phyloP scores from a whole-genome alignment of 352 stramenopile species.

The Phytophthora sansomeana region DNA sequence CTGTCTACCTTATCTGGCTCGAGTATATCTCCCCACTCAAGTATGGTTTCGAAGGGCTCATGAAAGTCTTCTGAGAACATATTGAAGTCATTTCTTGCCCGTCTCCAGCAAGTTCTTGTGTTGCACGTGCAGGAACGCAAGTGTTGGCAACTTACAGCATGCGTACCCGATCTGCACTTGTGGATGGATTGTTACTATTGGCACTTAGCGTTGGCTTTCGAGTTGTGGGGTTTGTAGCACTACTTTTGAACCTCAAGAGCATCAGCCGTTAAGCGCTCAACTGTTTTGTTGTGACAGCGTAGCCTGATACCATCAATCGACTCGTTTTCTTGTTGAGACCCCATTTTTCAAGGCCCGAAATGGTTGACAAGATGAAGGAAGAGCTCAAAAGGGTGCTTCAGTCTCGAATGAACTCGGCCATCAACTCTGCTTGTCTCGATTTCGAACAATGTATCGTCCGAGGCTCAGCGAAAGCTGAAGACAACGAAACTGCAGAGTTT shows the following conservation, averaged over 20 bases:
- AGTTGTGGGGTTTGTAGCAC: slow-evolving; percentile 29
- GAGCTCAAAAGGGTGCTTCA: slow-evolving; percentile 7
- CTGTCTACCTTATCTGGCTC: slow-evolving; percentile 46
- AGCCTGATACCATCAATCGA: slow-evolving; percentile 3
- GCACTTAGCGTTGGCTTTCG: slow-evolving; percentile 44
- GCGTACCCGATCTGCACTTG: slow-evolving; percentile 18
- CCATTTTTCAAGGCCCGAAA: background rate
- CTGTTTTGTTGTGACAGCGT: too few relatives aligned
- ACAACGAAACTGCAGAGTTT: background rate
- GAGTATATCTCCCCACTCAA: slow-evolving; percentile 45
- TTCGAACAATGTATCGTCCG: slow-evolving; percentile 7
- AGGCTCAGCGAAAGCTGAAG: background rate
- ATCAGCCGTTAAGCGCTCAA: background rate
- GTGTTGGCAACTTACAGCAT: slow-evolving; percentile 48
- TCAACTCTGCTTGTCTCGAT: slow-evolving; percentile 11
- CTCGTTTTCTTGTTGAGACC: background rate
- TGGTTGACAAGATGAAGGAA: slow-evolving; percentile 13
- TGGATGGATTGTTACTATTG: slow-evolving; percentile 35
- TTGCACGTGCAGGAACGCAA: slow-evolving; percentile 24
- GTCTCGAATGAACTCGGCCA: slow-evolving; percentile 5
- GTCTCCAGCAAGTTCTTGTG: slow-evolving; percentile 13
- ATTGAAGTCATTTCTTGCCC: slow-evolving; percentile 35
- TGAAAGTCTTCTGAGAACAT: slow-evolving; percentile 36
- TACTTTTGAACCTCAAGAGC: slow-evolving; percentile 19
- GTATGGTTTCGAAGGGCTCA: slow-evolving; percentile 46